A percentile compares a stretch with the other conserved stretches of the same genome.
phyloP scores from a whole-genome alignment of 352 stramenopile species.

The Peronosclerospora sorghi region DNA sequence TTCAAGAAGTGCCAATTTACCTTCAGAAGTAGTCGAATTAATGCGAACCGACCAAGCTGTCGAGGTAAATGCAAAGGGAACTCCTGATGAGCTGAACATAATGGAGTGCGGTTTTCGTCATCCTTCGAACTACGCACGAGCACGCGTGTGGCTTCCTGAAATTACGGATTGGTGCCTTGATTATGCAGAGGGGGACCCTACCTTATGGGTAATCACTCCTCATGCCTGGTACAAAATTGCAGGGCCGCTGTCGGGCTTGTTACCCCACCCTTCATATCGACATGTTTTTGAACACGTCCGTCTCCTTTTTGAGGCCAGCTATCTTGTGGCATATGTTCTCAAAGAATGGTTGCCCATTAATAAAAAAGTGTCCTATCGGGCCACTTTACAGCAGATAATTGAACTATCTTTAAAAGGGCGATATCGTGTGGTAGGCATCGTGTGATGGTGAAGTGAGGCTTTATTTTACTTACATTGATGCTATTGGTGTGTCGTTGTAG shows the following conservation, averaged over 20 bases:
- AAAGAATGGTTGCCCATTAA: constrained; percentile 82
- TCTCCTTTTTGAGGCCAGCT: constrained; percentile 73
- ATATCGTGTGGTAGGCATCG: constrained; percentile 56
- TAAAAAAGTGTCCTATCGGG: constrained; percentile 76
- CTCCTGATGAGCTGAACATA: constrained; percentile 56
- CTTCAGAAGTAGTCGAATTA: constrained; percentile 51
- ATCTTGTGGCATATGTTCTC: constrained; percentile 74
- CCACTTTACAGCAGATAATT: constrained; percentile 73
- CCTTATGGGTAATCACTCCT: constrained; percentile 75
- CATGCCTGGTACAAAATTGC: constrained; percentile 82
- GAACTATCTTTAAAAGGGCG: constrained; percentile 56
- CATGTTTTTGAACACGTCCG: constrained; percentile 63
- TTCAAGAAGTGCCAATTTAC: constrained; percentile 22
- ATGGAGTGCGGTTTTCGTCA: constrained; percentile 75
- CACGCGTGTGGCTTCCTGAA: constrained; percentile 71
- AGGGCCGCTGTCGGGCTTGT: constrained; percentile 57
- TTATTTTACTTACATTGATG: constrained; percentile 8
- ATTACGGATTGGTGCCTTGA: constrained; percentile 85
- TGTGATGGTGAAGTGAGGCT: no score
- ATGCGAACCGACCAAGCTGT: constrained; percentile 63
- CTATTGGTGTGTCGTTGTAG: constrained; percentile 18
- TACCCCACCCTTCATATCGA: constrained; percentile 62
- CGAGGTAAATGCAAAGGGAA: constrained; percentile 34
- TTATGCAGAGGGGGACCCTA: constrained; percentile 76
- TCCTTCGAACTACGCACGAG: constrained; percentile 41